A percentile compares a stretch with the other conserved stretches of the same genome.
Conservation (phyloP, 331 rosid genomes). For the Quercus phellos region DNA sequence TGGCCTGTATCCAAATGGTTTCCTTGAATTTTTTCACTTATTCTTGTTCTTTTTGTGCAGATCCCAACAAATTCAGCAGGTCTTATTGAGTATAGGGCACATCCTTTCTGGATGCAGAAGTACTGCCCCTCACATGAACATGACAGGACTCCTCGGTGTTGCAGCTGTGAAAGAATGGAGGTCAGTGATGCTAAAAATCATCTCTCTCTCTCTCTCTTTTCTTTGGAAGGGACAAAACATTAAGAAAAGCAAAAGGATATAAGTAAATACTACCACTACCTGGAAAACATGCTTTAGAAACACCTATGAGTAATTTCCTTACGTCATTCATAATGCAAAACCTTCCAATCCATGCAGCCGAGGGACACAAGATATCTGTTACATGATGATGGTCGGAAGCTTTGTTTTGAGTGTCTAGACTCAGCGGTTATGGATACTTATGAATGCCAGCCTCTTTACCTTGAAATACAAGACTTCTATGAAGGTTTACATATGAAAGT, state of each 20-base stretch:
- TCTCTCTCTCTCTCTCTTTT: background rate
- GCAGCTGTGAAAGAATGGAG: slow-evolving; percentile 95
- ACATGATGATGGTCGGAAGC: slow-evolving; percentile 86
- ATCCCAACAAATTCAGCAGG: slow-evolving; percentile 71
- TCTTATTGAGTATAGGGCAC: slow-evolving; percentile 67
- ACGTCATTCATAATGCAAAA: slow-evolving; percentile 19
- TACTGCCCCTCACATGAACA: slow-evolving; percentile 85
- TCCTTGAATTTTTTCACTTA: slow-evolving; percentile 3
- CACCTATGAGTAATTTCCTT: background rate
- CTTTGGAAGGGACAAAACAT: background rate
- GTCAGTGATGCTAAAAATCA: slow-evolving; percentile 31
- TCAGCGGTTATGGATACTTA: slow-evolving; percentile 74
- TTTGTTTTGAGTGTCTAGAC: slow-evolving; percentile 84
- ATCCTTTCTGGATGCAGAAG: slow-evolving; percentile 82
- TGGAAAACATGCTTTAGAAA: background rate
- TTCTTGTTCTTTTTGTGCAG: slow-evolving; percentile 29
- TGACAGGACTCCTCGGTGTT: slow-evolving; percentile 78
- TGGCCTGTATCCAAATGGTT: background rate
- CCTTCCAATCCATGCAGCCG: slow-evolving; percentile 49
- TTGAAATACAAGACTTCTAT: slow-evolving; percentile 74
- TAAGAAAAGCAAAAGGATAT: background rate
- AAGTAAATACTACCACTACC: too few relatives aligned
- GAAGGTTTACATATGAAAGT: slow-evolving; percentile 82
- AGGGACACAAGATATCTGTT: slow-evolving; percentile 60
- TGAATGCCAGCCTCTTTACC: slow-evolving; percentile 89